Evolutionary conservation across 129 eudicot genomes (phyloP).

Genomic region (Pittosporum tobira): DNA sequence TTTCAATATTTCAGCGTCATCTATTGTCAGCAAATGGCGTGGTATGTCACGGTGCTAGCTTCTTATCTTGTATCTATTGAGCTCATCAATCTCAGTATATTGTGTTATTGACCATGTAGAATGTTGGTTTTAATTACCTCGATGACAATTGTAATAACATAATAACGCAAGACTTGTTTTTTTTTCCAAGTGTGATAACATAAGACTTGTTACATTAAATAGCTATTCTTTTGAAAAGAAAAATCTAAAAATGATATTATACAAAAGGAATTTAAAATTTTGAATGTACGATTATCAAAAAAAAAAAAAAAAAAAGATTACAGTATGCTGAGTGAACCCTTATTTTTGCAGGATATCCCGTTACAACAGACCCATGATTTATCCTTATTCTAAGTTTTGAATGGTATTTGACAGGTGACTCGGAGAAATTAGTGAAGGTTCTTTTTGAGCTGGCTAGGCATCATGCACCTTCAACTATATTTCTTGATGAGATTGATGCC

Average conservation of each 20-base stretch:
- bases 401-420: conserved; percentile 68
- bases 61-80: not conserved
- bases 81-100: not conserved
- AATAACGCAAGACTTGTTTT: no score
- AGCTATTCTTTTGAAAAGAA: no score
- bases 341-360: not conserved
- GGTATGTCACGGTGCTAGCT: conserved; percentile 38
- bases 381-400: conserved; percentile 9
- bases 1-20: conserved; percentile 98
- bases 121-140: not conserved
- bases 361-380: no score
- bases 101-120: not conserved
- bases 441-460: conserved; percentile 97
- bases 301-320: no score
- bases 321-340: no score
- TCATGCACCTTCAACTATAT: conserved; percentile 99
- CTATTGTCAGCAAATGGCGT: conserved; percentile 99
- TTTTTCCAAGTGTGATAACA: no score
- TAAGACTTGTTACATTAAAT: no score
- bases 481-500: conserved; percentile 97
- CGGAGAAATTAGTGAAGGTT: conserved; percentile 92
- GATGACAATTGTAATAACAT: not conserved
- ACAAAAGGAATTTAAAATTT: no score
- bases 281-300: no score
- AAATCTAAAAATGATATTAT: no score